Evolutionary conservation across 495 filamentous ascomycete species (phyloP).

Genomic region (Aspergillus funiculosus): DNA sequence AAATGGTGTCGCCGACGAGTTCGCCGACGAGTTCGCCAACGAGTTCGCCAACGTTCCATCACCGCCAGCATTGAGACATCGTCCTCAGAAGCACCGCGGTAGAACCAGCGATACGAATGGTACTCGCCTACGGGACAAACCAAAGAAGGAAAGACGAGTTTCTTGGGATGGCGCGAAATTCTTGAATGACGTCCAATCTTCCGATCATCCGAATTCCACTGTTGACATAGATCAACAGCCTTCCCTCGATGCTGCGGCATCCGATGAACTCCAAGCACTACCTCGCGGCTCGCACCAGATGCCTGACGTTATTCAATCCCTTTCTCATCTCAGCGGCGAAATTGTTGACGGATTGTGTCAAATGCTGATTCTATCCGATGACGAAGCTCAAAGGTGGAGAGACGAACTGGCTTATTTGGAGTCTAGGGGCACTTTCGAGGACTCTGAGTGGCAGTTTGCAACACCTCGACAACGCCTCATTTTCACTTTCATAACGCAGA

Average conservation of each 20-base stretch:
- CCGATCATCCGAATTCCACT: slow-evolving; percentile 12
- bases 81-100: slow-evolving; percentile 40
- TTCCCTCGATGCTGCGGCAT: slow-evolving; percentile 16
- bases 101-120: slow-evolving; percentile 24
- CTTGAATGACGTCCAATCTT: slow-evolving; percentile 25
- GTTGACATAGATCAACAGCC: slow-evolving; percentile 4
- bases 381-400: slow-evolving; percentile 37
- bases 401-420: slow-evolving; percentile 39
- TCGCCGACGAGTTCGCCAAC: slow-evolving; percentile 21
- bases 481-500: slow-evolving; percentile 62
- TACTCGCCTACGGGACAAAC: slow-evolving; percentile 18
- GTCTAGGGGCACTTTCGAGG: slow-evolving; percentile 34
- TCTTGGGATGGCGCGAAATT: slow-evolving; percentile 43
- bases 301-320: slow-evolving; percentile 30
- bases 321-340: slow-evolving; percentile 40
- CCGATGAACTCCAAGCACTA: slow-evolving; percentile 22
- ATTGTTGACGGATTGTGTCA: slow-evolving; percentile 36
- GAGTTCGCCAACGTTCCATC: slow-evolving; percentile 33
- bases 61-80: slow-evolving; percentile 41
- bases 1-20: slow-evolving; percentile 19
- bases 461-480: slow-evolving; percentile 35
- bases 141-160: slow-evolving; percentile 36
- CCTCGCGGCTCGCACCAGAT: slow-evolving; percentile 8
- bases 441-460: slow-evolving; percentile 37
- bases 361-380: slow-evolving; percentile 32